These are phyloP conservation scores for Glomus cerebriforme DNA, from an alignment of 192 early-diverging fungal species.

Conservation along the genomic window DNA sequence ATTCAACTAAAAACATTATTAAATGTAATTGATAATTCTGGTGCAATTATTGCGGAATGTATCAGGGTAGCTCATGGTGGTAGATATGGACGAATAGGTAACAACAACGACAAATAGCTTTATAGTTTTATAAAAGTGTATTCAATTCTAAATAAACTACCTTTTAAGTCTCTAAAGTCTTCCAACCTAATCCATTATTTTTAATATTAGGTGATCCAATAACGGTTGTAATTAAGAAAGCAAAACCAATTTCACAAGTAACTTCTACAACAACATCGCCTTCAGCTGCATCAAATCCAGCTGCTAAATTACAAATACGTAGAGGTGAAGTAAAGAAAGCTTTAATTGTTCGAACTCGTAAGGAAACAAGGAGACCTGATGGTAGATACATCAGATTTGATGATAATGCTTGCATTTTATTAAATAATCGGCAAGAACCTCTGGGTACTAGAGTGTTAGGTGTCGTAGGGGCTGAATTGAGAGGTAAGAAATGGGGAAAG, in stretches of 20 bases:
- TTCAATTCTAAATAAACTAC: neutral
- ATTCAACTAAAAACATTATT: slow-evolving; percentile 79
- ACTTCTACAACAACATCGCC: neutral
- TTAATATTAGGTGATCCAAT: slow-evolving; percentile 20
- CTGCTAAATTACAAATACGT: slow-evolving; percentile 53
- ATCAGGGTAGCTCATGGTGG: slow-evolving; percentile 89
- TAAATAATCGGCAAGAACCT: slow-evolving; percentile 93
- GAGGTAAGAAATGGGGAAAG: slow-evolving; percentile 96
- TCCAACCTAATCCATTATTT: neutral
- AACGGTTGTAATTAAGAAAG: slow-evolving; percentile 20
- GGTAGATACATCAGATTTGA: slow-evolving; percentile 93
- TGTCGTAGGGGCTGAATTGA: slow-evolving; percentile 83
- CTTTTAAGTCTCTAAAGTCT: neutral
- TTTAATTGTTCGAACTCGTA: slow-evolving; percentile 86
- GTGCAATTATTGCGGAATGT: slow-evolving; percentile 91
- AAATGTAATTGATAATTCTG: slow-evolving; percentile 98
- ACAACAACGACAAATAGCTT: neutral
- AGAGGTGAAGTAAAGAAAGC: slow-evolving; percentile 95
- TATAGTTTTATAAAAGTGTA: neutral
- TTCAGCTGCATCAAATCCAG: neutral
- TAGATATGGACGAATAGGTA: slow-evolving; percentile 66
- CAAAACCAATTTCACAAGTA: slow-evolving; percentile 12
- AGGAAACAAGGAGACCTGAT: slow-evolving; percentile 86
- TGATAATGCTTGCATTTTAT: slow-evolving; percentile 94
- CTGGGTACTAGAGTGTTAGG: slow-evolving; percentile 93